Conservation (phyloP, 305 asterid genomes). For the Solanum hybrid region DNA sequence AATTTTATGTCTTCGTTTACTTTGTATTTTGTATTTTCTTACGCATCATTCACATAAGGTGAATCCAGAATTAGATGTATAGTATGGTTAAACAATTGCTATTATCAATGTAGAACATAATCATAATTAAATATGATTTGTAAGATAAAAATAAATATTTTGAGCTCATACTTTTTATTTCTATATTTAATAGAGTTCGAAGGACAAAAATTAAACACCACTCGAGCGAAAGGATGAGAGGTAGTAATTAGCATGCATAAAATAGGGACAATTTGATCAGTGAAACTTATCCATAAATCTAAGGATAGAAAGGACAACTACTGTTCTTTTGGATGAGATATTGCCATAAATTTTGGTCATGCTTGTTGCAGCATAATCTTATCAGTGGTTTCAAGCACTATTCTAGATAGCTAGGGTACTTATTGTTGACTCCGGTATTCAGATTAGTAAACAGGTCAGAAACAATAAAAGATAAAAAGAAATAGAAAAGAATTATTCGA, state of each 20-base stretch:
- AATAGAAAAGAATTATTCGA: no score
- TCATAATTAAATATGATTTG: no score
- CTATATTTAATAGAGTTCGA: no score
- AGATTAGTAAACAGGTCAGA: no score
- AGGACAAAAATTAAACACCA: no score
- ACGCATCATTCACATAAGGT: background rate
- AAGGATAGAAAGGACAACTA: background rate
- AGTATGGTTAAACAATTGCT: background rate
- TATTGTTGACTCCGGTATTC: no score
- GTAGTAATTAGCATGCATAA: background rate
- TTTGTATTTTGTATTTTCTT: background rate
- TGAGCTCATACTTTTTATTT: no score
- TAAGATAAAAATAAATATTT: no score
- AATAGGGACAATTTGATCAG: no score
- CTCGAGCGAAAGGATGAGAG: background rate
- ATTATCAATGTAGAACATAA: background rate
- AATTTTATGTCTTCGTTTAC: background rate
- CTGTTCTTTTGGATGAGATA: background rate
- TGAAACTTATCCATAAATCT: background rate
- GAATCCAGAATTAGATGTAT: background rate
- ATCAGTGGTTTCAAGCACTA: background rate
- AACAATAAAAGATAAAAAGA: no score
- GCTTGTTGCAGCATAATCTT: background rate
- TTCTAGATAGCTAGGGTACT: background rate
- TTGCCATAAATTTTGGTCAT: background rate